phyloP scores from a whole-genome alignment of 2,329 filamentous ascomycete species.

The Pestalotiopsis sp. region DNA sequence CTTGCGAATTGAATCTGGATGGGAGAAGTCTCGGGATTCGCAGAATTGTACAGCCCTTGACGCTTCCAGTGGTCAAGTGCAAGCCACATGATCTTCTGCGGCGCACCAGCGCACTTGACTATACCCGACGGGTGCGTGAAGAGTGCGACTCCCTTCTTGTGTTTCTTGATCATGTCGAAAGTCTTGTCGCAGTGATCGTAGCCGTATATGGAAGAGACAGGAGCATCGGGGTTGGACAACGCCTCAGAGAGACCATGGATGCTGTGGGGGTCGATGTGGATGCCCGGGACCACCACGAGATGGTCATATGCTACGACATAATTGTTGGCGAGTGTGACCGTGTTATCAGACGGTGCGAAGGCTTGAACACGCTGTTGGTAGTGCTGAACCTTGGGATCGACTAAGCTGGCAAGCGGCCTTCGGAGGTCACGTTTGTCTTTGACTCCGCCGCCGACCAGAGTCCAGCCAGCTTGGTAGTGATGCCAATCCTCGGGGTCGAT shows the following conservation, averaged over 20 bases:
- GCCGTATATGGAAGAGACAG: conserved; percentile 40
- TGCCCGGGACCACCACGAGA: conserved; percentile 38
- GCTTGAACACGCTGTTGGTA: conserved; percentile 34
- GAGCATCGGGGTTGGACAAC: conserved; percentile 32
- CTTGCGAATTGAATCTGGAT: conserved; percentile 35
- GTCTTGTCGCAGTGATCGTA: conserved; percentile 36
- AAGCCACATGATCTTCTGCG: conserved; percentile 44
- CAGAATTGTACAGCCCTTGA: conserved; percentile 32
- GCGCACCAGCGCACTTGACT: conserved; percentile 42
- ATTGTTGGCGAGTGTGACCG: conserved; percentile 35
- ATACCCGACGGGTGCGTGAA: conserved; percentile 41
- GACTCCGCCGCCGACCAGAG: conserved; percentile 39
- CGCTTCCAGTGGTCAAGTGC: conserved; percentile 39
- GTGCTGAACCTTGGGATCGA: conserved; percentile 37
- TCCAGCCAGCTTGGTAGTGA: conserved; percentile 41
- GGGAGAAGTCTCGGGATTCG: conserved; percentile 22
- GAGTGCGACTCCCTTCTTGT: conserved; percentile 37
- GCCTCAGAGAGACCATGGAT: conserved; percentile 36
- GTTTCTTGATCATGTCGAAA: conserved; percentile 35
- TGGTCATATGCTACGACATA: conserved; percentile 39
- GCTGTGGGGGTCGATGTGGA: conserved; percentile 37
- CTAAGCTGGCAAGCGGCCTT: conserved; percentile 29
- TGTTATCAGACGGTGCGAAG: conserved; percentile 38
- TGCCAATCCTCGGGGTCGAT: conserved; percentile 36
- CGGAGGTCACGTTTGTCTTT: conserved; percentile 30